Base-by-base conservation (phyloP, 352 stramenopile genomes). In the Phytopythium vexans region DNA sequence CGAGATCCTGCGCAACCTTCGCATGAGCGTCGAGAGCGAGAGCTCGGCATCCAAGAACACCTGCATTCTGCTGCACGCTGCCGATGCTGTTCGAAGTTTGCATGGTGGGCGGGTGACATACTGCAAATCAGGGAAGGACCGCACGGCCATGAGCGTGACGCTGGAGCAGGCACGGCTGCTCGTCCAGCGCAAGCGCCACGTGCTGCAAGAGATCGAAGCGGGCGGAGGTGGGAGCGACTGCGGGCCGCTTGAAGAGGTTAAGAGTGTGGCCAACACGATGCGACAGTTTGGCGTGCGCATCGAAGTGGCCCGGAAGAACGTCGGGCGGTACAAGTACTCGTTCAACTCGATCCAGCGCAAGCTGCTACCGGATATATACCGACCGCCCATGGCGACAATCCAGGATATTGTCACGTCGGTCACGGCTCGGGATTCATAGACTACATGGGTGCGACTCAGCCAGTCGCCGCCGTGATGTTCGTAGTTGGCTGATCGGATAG, bases 121-220 rank as follows among this genome's bases (percentile, higher is more conserved):
- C 77, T 99, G 96, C 80, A 99, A 99, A 60, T 97, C 81, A n/a
- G 96, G 96, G 32, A 99, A 99, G 64, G 96, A 99, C 72, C 86
- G 96, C 49, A 99, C 96, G 9, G 96, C 93, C 9, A 99, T 99
- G 96, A 96, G 95, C 49, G 86, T 97, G 16, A 98, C 95, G 41
- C 88, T 98, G 33, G 97, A 98, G 58, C 86, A 98, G 59, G 88
- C 94, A 15, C 82, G 96, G 34, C 58, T 98, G 79, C 68, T 91
- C 5, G 77, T 92, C 0, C 77, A 90, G 62, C 77, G 77, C 16
- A 88, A 90, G 55, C 72, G 74, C 33, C 71, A 88, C 16, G 80
- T 90, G 11, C 62, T 89, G 8, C 70, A 88, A 48, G 80, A 90
- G 48, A 85, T 90, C n/a, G 79, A 89, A 51, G 41, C 57, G 0